Evolutionary conservation across 805 yeast genomes (phyloP), one percentile per base, ranked within the genome.

Genomic region (Saccharomycopsis sp.): DNA sequence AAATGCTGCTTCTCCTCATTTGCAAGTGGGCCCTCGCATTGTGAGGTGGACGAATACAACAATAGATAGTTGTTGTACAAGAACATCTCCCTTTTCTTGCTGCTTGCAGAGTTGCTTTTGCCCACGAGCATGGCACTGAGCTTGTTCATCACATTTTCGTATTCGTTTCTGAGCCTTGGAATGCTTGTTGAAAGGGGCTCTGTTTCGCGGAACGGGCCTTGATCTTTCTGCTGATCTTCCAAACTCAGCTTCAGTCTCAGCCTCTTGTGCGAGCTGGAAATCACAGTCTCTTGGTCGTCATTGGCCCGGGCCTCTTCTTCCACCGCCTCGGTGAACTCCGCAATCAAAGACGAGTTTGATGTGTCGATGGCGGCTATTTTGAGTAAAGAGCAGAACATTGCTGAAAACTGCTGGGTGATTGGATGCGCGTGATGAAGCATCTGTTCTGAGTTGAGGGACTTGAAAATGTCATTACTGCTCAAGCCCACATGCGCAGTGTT

Each of bases 171-270:
- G 27, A 89, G 59, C 41, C 95, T 67, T 4, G 65, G 67, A 5
- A 89, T 67, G 1, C 87, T 77, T 48, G 71, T 75, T 31, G 73
- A 73, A 5, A 89, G 63, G 1, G 96, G 96, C 50, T 85, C 96
- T 1, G 42, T 37, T 22, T 46, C 19, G 16, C 27, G 31, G 32
- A 17, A 3, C 9, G 9, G 27, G 27, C 9, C n/a, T 25, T 25
- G 12, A 25, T n/a, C 27, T 10, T 9, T n/a, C 27, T n/a, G 27
- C 27, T 10, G 12, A 57, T 49, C 27, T 29, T 45, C 74, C 59
- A 50, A 55, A 48, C n/a, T n/a, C n/a, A n/a, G n/a, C n/a, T n/a
- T n/a, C n/a, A n/a, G n/a, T n/a, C n/a, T n/a, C n/a, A n/a, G 52
- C 62, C 53, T 35, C 54, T 44, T 46, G 58, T 52, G 16, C 47